Evolutionary conservation across 1,284 basidiomycete genomes (phyloP).

Genomic region (Rhodotorula mucilaginosa): DNA sequence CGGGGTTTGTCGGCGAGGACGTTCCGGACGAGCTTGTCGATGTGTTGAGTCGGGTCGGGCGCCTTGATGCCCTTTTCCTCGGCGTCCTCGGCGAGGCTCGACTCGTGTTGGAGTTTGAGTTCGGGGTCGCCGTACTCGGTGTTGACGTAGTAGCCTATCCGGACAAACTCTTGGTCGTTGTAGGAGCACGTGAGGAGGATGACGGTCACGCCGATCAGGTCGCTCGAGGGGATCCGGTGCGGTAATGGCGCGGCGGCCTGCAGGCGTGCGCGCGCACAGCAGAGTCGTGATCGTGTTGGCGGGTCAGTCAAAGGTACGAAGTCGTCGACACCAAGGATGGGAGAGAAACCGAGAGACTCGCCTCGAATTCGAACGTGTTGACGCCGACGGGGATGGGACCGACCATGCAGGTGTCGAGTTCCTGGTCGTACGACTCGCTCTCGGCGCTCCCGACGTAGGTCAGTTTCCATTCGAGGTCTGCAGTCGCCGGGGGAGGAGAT

Average conservation of each 20-base stretch:
- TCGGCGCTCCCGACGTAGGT: conserved; percentile 96
- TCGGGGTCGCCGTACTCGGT: conserved; percentile 96
- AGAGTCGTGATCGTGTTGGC: background rate
- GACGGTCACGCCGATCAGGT: conserved; percentile 84
- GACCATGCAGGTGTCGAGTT: conserved; percentile 56
- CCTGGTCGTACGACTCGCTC: conserved; percentile 82
- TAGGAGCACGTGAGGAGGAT: conserved; percentile 88
- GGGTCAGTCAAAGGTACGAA: no score
- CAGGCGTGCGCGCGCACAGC: no score
- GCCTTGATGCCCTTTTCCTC: conserved; percentile 27
- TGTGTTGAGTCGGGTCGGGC: conserved; percentile 41
- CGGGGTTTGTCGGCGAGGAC: conserved; percentile 84
- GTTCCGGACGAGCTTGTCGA: conserved; percentile 78
- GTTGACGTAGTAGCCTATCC: conserved; percentile 99
- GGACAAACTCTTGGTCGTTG: conserved; percentile 93
- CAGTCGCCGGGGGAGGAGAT: background rate
- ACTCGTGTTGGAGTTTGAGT: conserved; percentile 70
- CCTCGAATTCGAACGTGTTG: conserved; percentile 94
- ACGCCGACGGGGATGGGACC: conserved; percentile 92
- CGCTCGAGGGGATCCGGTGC: conserved; percentile 73
- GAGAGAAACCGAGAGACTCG: conserved; percentile 29
- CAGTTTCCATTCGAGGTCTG: conserved; percentile 95
- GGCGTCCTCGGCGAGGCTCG: conserved; percentile 56
- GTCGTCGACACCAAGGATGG: background rate
- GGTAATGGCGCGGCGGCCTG: conserved; percentile 58